These are phyloP conservation scores for Colletotrichum liriopes DNA, from an alignment of 2,329 filamentous ascomycete species.

Conservation along the genomic window DNA sequence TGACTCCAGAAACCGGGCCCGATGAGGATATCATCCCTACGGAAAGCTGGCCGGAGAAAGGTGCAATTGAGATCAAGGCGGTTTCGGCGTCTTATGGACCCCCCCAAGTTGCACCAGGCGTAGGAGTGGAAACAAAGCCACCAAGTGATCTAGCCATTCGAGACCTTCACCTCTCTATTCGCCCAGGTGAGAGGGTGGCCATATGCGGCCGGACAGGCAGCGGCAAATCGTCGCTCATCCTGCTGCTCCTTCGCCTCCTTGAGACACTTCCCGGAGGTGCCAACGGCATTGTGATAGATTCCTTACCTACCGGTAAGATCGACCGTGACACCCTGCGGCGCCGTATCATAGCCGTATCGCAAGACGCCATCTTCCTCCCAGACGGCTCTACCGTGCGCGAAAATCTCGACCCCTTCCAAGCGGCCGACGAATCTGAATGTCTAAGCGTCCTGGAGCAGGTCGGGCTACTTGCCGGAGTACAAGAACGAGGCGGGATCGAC, in stretches of 20 bases:
- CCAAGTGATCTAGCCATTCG: slow-evolving; percentile 46
- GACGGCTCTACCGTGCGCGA: slow-evolving; percentile 57
- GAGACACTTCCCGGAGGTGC: slow-evolving; percentile 52
- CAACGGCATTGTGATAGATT: slow-evolving; percentile 61
- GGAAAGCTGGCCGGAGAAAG: slow-evolving; percentile 51
- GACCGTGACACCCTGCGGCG: slow-evolving; percentile 60
- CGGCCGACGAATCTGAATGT: slow-evolving; percentile 53
- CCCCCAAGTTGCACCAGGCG: not conserved
- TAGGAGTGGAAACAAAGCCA: slow-evolving; percentile 5
- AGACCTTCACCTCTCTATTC: slow-evolving; percentile 49
- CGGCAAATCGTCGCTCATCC: slow-evolving; percentile 61
- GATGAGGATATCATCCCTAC: slow-evolving; percentile 43
- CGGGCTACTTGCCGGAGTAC: slow-evolving; percentile 52
- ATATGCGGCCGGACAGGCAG: slow-evolving; percentile 58
- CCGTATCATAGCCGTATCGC: slow-evolving; percentile 67
- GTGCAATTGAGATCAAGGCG: slow-evolving; percentile 49
- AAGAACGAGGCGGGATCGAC: slow-evolving; percentile 53
- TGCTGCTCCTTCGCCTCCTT: slow-evolving; percentile 58
- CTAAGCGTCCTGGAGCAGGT: slow-evolving; percentile 54
- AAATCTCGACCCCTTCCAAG: slow-evolving; percentile 60
- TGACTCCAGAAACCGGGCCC: slow-evolving; percentile 45
- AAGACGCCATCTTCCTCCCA: slow-evolving; percentile 68
- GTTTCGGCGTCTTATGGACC: slow-evolving; percentile 53
- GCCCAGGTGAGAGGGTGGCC: slow-evolving; percentile 53
- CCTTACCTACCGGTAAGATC: slow-evolving; percentile 54